Evolutionary conservation across 768 basidiomycete genomes (phyloP), one percentile per base, ranked within the genome.

Genomic region (Boletus vinaceobasis): DNA sequence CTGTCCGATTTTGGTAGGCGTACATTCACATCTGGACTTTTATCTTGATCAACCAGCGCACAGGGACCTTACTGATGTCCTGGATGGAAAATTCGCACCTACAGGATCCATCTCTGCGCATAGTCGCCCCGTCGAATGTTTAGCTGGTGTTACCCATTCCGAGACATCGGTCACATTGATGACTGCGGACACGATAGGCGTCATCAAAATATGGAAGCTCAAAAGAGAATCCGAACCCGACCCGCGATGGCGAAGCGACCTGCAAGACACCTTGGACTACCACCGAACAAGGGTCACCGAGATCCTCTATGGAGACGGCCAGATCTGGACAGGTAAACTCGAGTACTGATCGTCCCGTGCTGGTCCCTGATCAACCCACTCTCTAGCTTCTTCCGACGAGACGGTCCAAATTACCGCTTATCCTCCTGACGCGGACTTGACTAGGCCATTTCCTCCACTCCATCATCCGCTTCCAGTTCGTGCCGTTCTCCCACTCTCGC

Each of bases 141-240:
- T 97, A 13, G 79, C 82, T 37, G 87, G 80, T n/a, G 74, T 76
- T 54, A 60, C 71, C 14, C 59, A 73, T 37, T 80, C 83, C 4
- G 75, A 74, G n/a, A 67, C 65, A 11, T 72, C 75, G 19, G 80
- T 74, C 0, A 73, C 79, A 27, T 71, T 98, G 5, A 90, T 87
- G 67, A 92, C 93, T 0, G 92, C 83, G 7, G 96, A 98, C 70
- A 95, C 91, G 4, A 90, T 98, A 86, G 97, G 96, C 2, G 68
- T 88, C 9, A 84, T 98, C 66, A 90, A 87, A 56, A 71, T 84
- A 29, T 99, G 95, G 95, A 73, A 80, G 26, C 64, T 96, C 47
- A 71, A 71, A 43, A 71, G 66, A 50, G 80, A 80, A 59, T 56
- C 65, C 2, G 73, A 64, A 19, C 57, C 61, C 1, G 62, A 70